Percentiles rank a stretch among this genome's conserved stretches.
These are phyloP conservation scores for Pythium aphanidermatum DNA, from an alignment of 352 stramenopile genomes.

Conservation along the genomic window DNA sequence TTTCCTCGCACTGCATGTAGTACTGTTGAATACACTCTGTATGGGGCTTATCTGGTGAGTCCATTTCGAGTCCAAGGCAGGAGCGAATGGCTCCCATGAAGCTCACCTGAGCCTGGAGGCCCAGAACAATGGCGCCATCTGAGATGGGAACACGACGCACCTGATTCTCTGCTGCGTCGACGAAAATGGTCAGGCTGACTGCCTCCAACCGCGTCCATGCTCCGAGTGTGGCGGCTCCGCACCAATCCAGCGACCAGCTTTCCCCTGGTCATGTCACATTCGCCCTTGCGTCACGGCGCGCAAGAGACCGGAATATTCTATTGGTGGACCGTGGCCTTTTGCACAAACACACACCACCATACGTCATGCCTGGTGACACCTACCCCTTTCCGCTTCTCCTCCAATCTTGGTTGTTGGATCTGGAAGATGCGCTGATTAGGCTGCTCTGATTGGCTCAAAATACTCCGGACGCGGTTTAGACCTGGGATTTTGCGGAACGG, in stretches of 20 bases:
- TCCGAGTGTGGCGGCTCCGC: too few relatives aligned
- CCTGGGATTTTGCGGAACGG: conserved; percentile 7
- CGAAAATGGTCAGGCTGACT: too few relatives aligned
- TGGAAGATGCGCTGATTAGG: background rate
- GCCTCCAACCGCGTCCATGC: conserved; percentile 4
- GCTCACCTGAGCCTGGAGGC: too few relatives aligned
- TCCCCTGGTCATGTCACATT: conserved; percentile 19
- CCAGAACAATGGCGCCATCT: too few relatives aligned
- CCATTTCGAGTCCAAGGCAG: too few relatives aligned
- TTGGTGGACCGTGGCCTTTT: conserved; percentile 9
- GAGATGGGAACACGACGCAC: too few relatives aligned
- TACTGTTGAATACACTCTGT: too few relatives aligned
- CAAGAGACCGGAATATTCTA: conserved; percentile 19
- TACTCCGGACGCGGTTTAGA: background rate
- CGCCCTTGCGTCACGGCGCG: conserved; percentile 6
- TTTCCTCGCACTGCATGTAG: too few relatives aligned
- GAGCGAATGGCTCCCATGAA: too few relatives aligned
- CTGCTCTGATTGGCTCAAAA: conserved; percentile 10
- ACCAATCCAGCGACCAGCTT: conserved; percentile 3
- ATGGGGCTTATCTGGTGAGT: too few relatives aligned
- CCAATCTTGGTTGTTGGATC: conserved; percentile 12
- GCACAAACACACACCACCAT: conserved; percentile 21
- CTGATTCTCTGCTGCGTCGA: too few relatives aligned
- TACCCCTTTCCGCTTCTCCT: conserved; percentile 9
- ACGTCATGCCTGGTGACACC: too few relatives aligned